Base-by-base conservation (phyloP, 169 alveolate species). In the Plasmodium blacklocki region DNA sequence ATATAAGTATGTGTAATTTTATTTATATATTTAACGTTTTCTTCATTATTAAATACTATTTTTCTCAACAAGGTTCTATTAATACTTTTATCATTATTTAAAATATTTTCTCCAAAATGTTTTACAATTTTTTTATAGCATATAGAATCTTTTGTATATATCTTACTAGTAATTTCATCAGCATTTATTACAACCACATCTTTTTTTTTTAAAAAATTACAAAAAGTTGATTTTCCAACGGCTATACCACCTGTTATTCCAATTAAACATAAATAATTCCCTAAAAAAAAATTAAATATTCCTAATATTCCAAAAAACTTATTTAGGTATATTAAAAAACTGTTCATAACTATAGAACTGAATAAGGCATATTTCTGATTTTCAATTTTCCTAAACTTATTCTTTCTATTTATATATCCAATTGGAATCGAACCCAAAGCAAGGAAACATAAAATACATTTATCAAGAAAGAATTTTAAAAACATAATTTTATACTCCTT, bases 211-310 rank as follows among this genome's bases (percentile, higher is more conserved):
- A 62, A 45, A 73, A 56, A 94, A 87, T 56, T 85, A 92, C 96
- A 94, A 56, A 94, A 88, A 15, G 96, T 94, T 32, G 94, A 85
- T 39, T 94, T 94, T 6, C 96, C 96, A 21, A 92, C 93, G 4
- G 95, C 96, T 72, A 94, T 93, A 3, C 96, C 96, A 21, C 96
- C 96, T 58, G 96, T 93, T 26, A 94, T 89, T 56, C 93, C 96
- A 32, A 94, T 93, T 47, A 94, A 87, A 66, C 96, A 94, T 73
- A 94, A 60, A 70, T 94, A 92, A 29, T 93, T 73, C 8, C 89
- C 88, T 26, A 85, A 73, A 59, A 94, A 80, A 67, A 78, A 76
- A 49, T 92, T 66, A 23, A 89, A 89, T 29, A 92, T 56, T 12
- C 94, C 93, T 21, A 75, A 58, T 19, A 92, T 50, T 18, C 90